Evolutionary conservation across 495 filamentous ascomycete genomes (phyloP), one percentile per base, ranked within the genome.

Genomic region (Letharia lupina): DNA sequence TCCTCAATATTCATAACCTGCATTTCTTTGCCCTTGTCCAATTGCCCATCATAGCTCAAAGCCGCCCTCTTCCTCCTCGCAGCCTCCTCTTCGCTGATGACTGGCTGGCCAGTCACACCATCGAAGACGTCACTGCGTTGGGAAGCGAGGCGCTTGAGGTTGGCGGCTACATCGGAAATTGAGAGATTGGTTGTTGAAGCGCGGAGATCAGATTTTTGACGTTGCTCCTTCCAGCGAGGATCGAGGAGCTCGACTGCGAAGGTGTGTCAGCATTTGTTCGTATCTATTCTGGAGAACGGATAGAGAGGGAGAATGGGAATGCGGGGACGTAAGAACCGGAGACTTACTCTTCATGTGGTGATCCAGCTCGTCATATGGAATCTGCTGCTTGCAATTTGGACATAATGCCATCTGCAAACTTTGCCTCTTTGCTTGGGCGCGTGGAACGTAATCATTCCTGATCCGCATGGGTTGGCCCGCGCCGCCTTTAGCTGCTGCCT

Each of bases 171-270:
- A 70, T 97, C 93, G 42, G 81, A 81, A 20, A 90, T 96, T 7
- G 86, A 89, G 7, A 98, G 78, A 68, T 96, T 97, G 39, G 92
- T 96, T 0, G 91, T 92, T 11, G 91, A 84, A 69, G 85, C 90
- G 65, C 94, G 85, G 15, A 88, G 86, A 33, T 96, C 91, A 16
- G 89, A 85, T 72, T 96, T 95, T 66, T 89, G 89, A 62, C 90
- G 89, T 74, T 98, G 91, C 73, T 97, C 91, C 75, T 95, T 94
- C 94, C 95, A 98, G 44, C 88, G 85, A 0, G 94, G 93, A 73
- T 98, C 94, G 60, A 98, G 86, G 18, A 98, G 83, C 75, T 98
- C 94, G 74, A 96, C 83, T 85, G 67, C 57, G 31, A 31, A 45
- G 15, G 61, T 71, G 65, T 52, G 39, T 65, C 65, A 70, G 67